Evolutionary conservation across 495 filamentous ascomycete species (phyloP), one percentile per base, ranked within the genome.

Genomic region (Aspergillus leporis): DNA sequence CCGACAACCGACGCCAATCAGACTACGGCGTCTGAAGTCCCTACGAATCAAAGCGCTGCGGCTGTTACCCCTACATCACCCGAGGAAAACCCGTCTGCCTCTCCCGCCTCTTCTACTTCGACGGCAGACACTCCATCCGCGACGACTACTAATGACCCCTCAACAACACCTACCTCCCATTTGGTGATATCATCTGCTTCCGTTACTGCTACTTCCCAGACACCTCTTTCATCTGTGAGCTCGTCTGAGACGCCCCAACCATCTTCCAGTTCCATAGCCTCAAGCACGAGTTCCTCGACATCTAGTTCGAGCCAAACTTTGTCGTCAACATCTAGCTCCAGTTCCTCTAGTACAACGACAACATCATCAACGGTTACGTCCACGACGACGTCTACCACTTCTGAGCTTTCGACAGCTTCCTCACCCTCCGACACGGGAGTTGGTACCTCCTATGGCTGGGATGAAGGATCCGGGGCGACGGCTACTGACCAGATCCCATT

Each of bases 111-210:
- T 31, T 34, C 58, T 45, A 59, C 64, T 8, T 56, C 47, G 6
- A 50, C 58, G 16, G 46, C 61, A 19, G 59, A 63, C 23, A 64
- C 58, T 23, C 51, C 64, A 5, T 48, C 61, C 28, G 46, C 45
- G 40, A 63, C 59, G 8, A 54, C 40, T 41, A 48, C 21, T 30
- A 4, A 30, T 47, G 57, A 51, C 6, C 25, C 46, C 8, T 61
- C 58, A 16, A 51, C 49, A 1, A 34, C 56, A 12, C 30, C 52
- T 4, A 47, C 59, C 5, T 49, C 63, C 16, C 13, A 40, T 16
- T 23, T 47, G 7, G 32, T 55, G 7, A 49, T 51, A 18, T 50
- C 55, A 10, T 56, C 66, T n/a, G 54, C 56, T 22, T 41, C 49
- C 23, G 28, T 46, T 10, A 45, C 40, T 56, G 38, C 32, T 5